Base-by-base conservation (phyloP, 2,329 filamentous ascomycete species). In the Corinectria fuckeliana region DNA sequence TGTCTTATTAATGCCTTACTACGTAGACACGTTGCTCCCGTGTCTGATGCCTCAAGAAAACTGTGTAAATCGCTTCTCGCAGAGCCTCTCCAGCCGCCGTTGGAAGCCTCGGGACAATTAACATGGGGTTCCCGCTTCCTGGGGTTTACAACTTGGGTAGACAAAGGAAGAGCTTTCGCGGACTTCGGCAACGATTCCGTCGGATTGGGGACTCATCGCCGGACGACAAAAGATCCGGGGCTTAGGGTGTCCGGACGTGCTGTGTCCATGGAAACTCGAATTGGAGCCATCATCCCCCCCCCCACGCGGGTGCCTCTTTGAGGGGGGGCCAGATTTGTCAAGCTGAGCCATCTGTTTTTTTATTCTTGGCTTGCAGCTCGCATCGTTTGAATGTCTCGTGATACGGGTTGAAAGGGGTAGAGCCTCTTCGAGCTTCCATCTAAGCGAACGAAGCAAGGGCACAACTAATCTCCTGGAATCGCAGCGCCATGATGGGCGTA, bases 251-350 rank as follows among this genome's bases (percentile, higher is more conserved):
- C n/a, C n/a, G n/a, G n/a, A n/a, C n/a, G 16, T 38, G 14, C 13
- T 21, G 21, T 16, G 11, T 23, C 26, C 30, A 21, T 10, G 30
- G n/a, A 25, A 20, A 36, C 20, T 26, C 25, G 39, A 38, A 6
- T 47, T 16, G 11, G 26, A 9, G 18, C 39, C 39, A 16, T 14
- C 20, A 14, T 26, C 23, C 18, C 34, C 28, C 50, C 23, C 18
- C 34, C 28, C 50, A 54, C 50, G 50, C 50, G 50, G 25, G 21
- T n/a, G 30, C 23, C 18, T n/a, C 21, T 42, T n/a, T n/a, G n/a
- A n/a, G 16, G 4, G 11, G 28, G 20, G 13, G 36, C 20, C 30
- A 26, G 32, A n/a, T 38, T 36, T 23, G 25, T 39, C 23, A 26
- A 23, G 20, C 47, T 21, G 36, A 13, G 36, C 23, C 42, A 38